Base-by-base conservation (phyloP, 768 basidiomycete species). In the Kwoniella sp. region DNA sequence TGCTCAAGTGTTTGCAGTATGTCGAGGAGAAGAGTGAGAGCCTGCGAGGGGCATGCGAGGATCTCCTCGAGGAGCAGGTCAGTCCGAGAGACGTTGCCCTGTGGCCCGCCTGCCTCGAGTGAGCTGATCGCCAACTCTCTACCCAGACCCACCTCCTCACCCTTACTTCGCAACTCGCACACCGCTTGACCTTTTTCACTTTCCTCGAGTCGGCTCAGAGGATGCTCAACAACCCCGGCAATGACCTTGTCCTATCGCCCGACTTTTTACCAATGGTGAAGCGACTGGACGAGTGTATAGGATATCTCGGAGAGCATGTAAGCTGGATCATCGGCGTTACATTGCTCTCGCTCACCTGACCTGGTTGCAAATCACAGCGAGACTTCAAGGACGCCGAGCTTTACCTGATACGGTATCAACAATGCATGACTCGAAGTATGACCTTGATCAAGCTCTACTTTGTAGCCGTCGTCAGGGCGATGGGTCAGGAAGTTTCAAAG, bases 371-470 rank as follows among this genome's bases (percentile, higher is more conserved):
- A 44, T 23, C 45, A 15, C 63, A 98, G 91, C 82, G 89, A 58
- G 84, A 91, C 71, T 99, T 85, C 76, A 81, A 81, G 59, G 95
- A 98, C 77, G 84, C 90, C 7, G 90, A 96, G 63, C 78, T 99
- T 17, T 96, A 95, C 72, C 78, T 95, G n/a, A 80, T 99, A 26
- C 84, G 95, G 20, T 98, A 92, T 75, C 93, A 95, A 67, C 95
- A 99, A 74, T 99, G 95, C 71, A 86, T 98, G 82, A 95, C 90
- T 0, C 83, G 95, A 23, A 87, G 89, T 9, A 96, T 98, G 93
- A 98, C 92, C 0, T 80, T 99, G 37, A 89, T 98, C 77, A 93
- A 88, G 75, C 92, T 98, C 84, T 91, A 87, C 75, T 96, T 95
- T 65, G 84, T 93, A 5, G 86, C 85, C 4, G 86, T 87, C 7